A percentile compares a stretch with the other conserved stretches of the same genome.
phyloP scores from a whole-genome alignment of 805 yeast genomes.

The Saturnispora galanensis region DNA sequence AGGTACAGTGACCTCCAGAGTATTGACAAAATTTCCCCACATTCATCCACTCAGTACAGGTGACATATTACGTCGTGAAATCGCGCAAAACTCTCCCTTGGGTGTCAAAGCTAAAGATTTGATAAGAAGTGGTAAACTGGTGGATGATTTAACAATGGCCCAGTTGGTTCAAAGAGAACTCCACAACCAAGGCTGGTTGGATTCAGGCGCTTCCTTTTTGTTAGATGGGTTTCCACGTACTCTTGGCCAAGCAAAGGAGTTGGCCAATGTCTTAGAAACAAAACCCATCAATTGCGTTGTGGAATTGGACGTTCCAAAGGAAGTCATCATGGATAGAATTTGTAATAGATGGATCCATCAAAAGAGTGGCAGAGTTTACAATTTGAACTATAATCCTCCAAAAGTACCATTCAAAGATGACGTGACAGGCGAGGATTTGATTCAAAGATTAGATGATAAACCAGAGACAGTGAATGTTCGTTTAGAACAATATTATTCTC shows the following conservation, averaged over 20 bases:
- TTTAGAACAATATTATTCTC: slow-evolving; percentile 48
- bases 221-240: slow-evolving; percentile 94
- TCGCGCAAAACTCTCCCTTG: slow-evolving; percentile 39
- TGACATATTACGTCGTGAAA: slow-evolving; percentile 65
- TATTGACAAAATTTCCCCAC: slow-evolving; percentile 42
- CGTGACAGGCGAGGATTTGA: slow-evolving; percentile 76
- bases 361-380: slow-evolving; percentile 81
- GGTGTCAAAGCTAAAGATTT: slow-evolving; percentile 48
- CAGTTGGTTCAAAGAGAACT: slow-evolving; percentile 46
- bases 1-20: slow-evolving; percentile 73
- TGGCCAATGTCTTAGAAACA: slow-evolving; percentile 36
- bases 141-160: slow-evolving; percentile 68
- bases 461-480: slow-evolving; percentile 62
- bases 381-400: slow-evolving; percentile 83
- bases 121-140: slow-evolving; percentile 54
- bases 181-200: slow-evolving; percentile 32
- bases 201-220: slow-evolving; percentile 47
- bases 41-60: slow-evolving; percentile 71
- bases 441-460: slow-evolving; percentile 76
- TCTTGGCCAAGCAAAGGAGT: slow-evolving; percentile 51
- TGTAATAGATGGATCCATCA: slow-evolving; percentile 78
- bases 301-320: slow-evolving; percentile 77
- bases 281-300: slow-evolving; percentile 65
- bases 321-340: slow-evolving; percentile 71
- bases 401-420: slow-evolving; percentile 74